These are phyloP conservation scores for Misopates orontium DNA, from an alignment of 257 asterid genomes.

Conservation along the genomic window DNA sequence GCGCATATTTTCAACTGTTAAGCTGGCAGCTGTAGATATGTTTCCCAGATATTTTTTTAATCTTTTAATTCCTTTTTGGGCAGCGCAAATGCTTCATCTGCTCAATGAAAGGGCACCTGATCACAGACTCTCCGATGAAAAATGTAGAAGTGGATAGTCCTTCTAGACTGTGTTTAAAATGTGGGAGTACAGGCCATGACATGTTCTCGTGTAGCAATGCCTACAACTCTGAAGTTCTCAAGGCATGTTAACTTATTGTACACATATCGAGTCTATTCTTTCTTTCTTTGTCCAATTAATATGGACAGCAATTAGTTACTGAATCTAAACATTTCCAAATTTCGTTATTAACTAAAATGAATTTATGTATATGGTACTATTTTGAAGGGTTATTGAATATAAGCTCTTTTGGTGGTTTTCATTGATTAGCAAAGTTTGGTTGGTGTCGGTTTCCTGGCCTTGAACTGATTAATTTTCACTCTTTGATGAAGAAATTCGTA, in stretches of 20 bases:
- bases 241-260: conserved; percentile 33
- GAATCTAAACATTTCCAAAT: not conserved
- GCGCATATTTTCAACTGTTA: not conserved
- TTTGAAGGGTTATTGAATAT: not conserved
- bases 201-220: conserved; percentile 37
- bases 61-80: too few relatives aligned
- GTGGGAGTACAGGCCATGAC: too few relatives aligned
- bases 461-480: not conserved
- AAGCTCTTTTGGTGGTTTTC: too few relatives aligned
- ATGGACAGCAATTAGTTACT: not conserved
- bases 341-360: not conserved
- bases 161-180: too few relatives aligned
- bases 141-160: too few relatives aligned
- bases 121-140: too few relatives aligned
- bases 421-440: too few relatives aligned
- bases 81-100: too few relatives aligned
- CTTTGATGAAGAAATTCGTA: not conserved
- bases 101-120: too few relatives aligned
- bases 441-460: not conserved
- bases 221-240: conserved; percentile 52
- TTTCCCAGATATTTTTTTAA: too few relatives aligned
- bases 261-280: not conserved
- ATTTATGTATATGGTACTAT: not conserved
- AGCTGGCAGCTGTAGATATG: not conserved
- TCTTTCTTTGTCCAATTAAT: not conserved